phyloP scores from a whole-genome alignment of 2,329 filamentous ascomycete genomes.

The Chalaropsis thielavioides region DNA sequence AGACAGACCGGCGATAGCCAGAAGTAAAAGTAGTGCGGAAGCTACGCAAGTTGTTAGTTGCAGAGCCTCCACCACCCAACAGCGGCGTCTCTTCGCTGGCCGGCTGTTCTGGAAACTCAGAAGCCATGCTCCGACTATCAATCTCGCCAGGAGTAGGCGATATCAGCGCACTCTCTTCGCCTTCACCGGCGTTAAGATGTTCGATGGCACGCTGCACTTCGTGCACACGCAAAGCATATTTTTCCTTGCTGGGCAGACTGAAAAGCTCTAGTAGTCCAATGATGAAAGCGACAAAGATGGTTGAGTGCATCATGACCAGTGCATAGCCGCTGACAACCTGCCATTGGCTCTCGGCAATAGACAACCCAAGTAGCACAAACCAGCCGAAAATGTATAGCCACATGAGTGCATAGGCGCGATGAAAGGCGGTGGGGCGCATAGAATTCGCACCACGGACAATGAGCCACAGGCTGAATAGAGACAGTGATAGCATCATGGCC shows the following conservation, averaged over 20 bases:
- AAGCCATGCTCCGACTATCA: conserved; percentile 13
- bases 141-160: conserved; percentile 25
- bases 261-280: conserved; percentile 72
- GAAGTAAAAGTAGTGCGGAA: conserved; percentile 40
- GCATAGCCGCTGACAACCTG: conserved; percentile 66
- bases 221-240: conserved; percentile 47
- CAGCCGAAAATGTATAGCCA: conserved; percentile 75
- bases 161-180: conserved; percentile 10
- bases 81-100: conserved; percentile 38
- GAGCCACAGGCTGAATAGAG: conserved; percentile 71
- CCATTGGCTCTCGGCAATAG: conserved; percentile 61
- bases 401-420: conserved; percentile 63
- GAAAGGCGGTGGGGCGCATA: conserved; percentile 70
- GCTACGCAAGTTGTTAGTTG: conserved; percentile 13
- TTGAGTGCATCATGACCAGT: conserved; percentile 64
- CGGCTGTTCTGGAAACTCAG: conserved; percentile 11
- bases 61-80: conserved; percentile 19
- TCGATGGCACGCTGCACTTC: conserved; percentile 25
- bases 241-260: conserved; percentile 54
- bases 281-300: conserved; percentile 57
- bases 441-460: conserved; percentile 64
- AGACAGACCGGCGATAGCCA: conserved; percentile 38
- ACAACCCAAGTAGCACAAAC: conserved; percentile 53
- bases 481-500: conserved; percentile 72
- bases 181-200: conserved; percentile 9